Evolutionary conservation across 2,329 filamentous ascomycete genomes (phyloP), one percentile per base, ranked within the genome.

Genomic region (Chaetomiaceae sp.): DNA sequence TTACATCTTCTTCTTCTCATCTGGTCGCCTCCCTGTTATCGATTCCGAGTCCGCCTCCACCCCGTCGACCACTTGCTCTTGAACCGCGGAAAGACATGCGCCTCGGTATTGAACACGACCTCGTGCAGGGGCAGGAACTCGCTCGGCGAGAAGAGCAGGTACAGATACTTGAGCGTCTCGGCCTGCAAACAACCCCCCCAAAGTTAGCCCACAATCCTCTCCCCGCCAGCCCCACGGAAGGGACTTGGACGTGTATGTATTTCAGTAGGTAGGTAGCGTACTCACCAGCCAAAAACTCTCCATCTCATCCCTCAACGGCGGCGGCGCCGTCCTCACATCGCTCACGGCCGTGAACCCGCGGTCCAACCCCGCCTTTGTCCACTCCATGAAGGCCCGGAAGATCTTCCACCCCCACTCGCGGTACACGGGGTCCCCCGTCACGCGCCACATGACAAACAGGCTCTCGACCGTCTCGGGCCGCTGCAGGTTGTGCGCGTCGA

Each of bases 361-460:
- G 31, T 84, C 83, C 37, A 91, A 85, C 42, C 82, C 78, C 2
- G 95, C 87, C 6, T 87, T 83, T 0, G 89, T 95, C 70, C 96
- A 81, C 64, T 89, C 86, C 71, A 92, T 78, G 67, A 97, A 97
- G 0, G 86, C 84, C 68, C 89, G 84, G 74, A 99, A 99, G 85
- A 99, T 97, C 64, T 96, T 87, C 94, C 94, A 99, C 15, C 94
- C 94, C 92, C 91, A 96, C 65, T 96, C 84, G 22, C 94, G 82
- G 71, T 99, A 99, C 60, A 84, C 86, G 36, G 82, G 77, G 58
- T 99, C 91, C 22, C 88, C 89, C 0, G 94, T 97, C 68, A 99
- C 95, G 57, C 94, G 85, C 87, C 92, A 99, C 91, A 99, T 95
- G 73, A 97, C 95, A 66, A 97, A 92, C 58, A 99, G 74, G 54